Evolutionary conservation across 768 basidiomycete genomes (phyloP).

Genomic region (Collybia mongolica): DNA sequence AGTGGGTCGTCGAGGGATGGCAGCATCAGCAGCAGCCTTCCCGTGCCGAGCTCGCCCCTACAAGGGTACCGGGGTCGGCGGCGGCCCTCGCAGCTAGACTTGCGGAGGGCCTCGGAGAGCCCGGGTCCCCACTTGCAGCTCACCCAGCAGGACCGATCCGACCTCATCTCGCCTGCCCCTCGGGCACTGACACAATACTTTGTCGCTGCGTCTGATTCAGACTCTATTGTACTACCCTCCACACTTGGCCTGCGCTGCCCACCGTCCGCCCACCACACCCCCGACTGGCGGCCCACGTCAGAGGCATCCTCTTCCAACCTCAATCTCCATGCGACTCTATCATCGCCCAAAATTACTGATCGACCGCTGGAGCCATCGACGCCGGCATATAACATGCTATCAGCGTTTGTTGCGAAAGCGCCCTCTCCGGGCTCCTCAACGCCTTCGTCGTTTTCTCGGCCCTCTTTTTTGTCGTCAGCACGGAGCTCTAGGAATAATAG

Average conservation of each 20-base stretch:
- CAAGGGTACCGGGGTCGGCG: conserved; percentile 18
- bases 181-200: conserved; percentile 76
- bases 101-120: conserved; percentile 20
- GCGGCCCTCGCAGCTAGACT: conserved; percentile 49
- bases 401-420: conserved; percentile 47
- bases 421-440: conserved; percentile 28
- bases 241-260: conserved; percentile 63
- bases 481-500: conserved; percentile 31
- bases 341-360: conserved; percentile 35
- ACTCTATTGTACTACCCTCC: conserved; percentile 61
- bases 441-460: conserved; percentile 29
- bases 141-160: conserved; percentile 48
- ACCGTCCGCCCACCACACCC: conserved; percentile 23
- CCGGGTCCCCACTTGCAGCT: conserved; percentile 45
- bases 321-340: conserved; percentile 13
- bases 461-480: conserved; percentile 31
- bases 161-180: conserved; percentile 66
- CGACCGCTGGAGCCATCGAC: conserved; percentile 42
- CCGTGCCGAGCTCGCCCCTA: conserved; percentile 22
- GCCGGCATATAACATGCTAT: conserved; percentile 62
- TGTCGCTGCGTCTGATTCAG: conserved; percentile 51
- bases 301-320: conserved; percentile 5
- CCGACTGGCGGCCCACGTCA: conserved; percentile 4
- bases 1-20: conserved; percentile 10
- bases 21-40: conserved; percentile 45